Evolutionary conservation across 1,139 yeast genomes (phyloP), one percentile per base, ranked within the genome.

Genomic region (Yamadazyma membranifaciens): DNA sequence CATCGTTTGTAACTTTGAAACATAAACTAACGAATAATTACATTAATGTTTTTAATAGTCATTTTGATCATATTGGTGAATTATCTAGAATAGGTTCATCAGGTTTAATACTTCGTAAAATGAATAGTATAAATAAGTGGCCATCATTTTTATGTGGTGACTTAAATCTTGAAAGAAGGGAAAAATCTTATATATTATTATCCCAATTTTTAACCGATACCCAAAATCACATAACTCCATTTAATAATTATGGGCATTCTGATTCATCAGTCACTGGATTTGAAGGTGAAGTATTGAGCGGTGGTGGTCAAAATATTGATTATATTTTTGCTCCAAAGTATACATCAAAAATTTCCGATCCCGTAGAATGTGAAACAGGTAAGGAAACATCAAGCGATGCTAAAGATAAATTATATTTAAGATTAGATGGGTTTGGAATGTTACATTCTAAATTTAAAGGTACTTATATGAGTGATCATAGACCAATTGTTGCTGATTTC

Each of bases 41-140:
- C 38, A 42, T 65, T 41, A 77, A 77, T 46, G 67, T 77, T n/a
- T 75, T 74, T 58, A 76, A 76, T 50, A 79, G 84, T 9, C 85
- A 80, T 55, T 68, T 78, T 50, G 85, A 80, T 52, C 81, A 79
- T 47, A 54, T 59, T 31, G 85, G 85, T 1, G 62, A 48, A 7
- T 46, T 45, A 3, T 79, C 84, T 0, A 57, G 83, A 33, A 51
- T 59, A 24, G 68, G 74, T 45, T 68, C 79, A 31, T 77, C 81
- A 9, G 60, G 65, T 46, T 56, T 78, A 40, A 74, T 79, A 31
- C 61, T 69, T 13, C 52, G 64, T 16, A 65, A 62, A 42, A 68
- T 74, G 58, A 50, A 59, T 29, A 57, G 60, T 25, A 59, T 64
- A 41, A 72, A 71, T 43, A 50, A 52, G 6, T 67, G 69, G 58